Base-by-base conservation (phyloP, 2,329 filamentous ascomycete genomes). In the Exserohilum turcica region DNA sequence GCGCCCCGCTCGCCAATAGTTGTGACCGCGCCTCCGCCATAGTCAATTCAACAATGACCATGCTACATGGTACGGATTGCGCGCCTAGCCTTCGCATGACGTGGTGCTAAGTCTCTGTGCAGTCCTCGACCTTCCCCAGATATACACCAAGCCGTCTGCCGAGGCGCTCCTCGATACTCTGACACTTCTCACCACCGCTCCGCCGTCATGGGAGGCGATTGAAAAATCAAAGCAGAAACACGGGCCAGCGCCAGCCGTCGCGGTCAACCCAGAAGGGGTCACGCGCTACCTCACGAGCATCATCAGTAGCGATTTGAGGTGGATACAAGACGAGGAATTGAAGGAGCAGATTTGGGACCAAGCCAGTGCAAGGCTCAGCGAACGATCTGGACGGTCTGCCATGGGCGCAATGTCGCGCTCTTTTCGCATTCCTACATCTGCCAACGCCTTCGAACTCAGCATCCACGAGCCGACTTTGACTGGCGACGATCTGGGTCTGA, bases 401-500 rank as follows among this genome's bases (percentile, higher is more conserved):
- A 87, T 87, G 83, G 82, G 84, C 19, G 80, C 84, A 24, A 80
- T 89, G 62, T 83, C 80, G 39, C 80, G 87, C 36, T 78, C 76
- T 9, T 89, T 90, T 71, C 74, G 65, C 6, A 84, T 90, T 36
- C 82, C 84, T 21, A 69, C 76, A 12, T 72, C 74, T 9, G 70
- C 68, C n/a, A 59, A 60, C 19, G 52, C 63, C 2, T 71, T 74
- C 43, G 82, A 87, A 39, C 78, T 99, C 44, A 81, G 83, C 31
- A 85, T 99, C 33, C 84, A 91, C 51, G 94, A 99, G 71, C 94
- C 94, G 1, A 87, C 92, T 0, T 79, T 97, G 50, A 96, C 91
- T 0, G 89, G 89, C 6, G 93, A 97, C 73, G 89, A 90, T 54
- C 80, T 97, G 15, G 94, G 94, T 1, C 82, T 95, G 72, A 97